Conservation (phyloP, 23 red algal species). For the Gracilaria vermiculophylla region DNA sequence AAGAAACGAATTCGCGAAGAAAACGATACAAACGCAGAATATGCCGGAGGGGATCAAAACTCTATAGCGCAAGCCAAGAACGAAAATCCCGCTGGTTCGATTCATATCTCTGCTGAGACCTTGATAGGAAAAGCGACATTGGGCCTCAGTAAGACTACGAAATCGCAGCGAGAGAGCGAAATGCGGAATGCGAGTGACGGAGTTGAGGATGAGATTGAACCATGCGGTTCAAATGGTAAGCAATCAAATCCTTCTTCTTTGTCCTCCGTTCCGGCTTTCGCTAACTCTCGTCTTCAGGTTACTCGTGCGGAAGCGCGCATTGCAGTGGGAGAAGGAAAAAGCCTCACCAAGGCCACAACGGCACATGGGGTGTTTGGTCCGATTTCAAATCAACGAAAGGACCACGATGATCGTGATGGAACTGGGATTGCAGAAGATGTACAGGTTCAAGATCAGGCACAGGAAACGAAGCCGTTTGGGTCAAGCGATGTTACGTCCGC, state of each 20-base stretch:
- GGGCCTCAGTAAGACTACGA: not conserved
- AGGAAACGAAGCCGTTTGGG: not conserved
- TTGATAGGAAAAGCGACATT: not conserved
- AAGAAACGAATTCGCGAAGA: not conserved
- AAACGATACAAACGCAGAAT: not conserved
- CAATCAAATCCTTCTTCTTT: not conserved
- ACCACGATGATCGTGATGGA: not conserved
- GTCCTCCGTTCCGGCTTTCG: not conserved
- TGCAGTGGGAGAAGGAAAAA: no score
- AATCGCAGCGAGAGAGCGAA: not conserved
- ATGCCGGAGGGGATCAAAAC: not conserved
- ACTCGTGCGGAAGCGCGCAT: not conserved
- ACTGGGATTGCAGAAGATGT: not conserved
- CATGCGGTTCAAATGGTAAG: not conserved
- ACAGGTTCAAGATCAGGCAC: not conserved
- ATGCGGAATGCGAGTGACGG: not conserved
- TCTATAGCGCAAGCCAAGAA: not conserved
- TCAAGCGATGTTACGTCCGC: not conserved
- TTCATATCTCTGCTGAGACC: not conserved
- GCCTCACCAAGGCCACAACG: no score
- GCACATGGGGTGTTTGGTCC: no score
- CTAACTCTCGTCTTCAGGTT: slow-evolving; percentile 3
- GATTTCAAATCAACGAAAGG: no score
- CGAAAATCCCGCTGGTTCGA: not conserved
- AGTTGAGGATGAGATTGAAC: not conserved